These are phyloP conservation scores for Macaranga tanarius DNA, from an alignment of 441 rosid species.

Conservation along the genomic window DNA sequence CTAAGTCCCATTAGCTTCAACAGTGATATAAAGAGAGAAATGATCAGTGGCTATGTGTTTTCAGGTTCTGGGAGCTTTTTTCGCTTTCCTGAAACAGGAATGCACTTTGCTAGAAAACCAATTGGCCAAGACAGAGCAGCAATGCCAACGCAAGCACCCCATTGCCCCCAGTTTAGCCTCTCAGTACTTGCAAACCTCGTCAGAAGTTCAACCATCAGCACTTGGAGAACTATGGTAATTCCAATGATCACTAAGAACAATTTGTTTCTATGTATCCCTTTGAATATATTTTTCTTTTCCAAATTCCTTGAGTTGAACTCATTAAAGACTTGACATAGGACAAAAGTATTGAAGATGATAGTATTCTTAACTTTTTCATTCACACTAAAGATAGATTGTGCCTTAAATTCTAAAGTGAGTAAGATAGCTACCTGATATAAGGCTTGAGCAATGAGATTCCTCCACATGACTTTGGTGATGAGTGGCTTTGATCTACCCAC, in stretches of 20 bases:
- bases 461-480: constrained; percentile 51
- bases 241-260: constrained; percentile 38
- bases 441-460: constrained; percentile 46
- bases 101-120: constrained; percentile 36
- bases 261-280: constrained; percentile 38
- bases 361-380: constrained; percentile 34
- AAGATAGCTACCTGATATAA: constrained; percentile 39
- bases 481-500: constrained; percentile 43
- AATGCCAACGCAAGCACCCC: constrained; percentile 40
- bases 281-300: constrained; percentile 47
- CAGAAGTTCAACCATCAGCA: constrained; percentile 48
- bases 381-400: constrained; percentile 37
- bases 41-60: no score
- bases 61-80: no score
- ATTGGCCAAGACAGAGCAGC: constrained; percentile 45
- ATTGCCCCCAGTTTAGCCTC: constrained; percentile 41
- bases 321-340: constrained; percentile 51
- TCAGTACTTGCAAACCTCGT: constrained; percentile 40
- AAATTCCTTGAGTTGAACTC: constrained; percentile 51
- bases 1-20: no score
- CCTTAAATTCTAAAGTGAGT: constrained; percentile 39
- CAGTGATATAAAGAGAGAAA: no score
- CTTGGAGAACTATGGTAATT: constrained; percentile 42
- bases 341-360: constrained; percentile 49
- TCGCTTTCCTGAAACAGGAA: constrained; percentile 27